Evolutionary conservation across 148 eudicot genomes (phyloP).

Genomic region (Spergularia bocconei): DNA sequence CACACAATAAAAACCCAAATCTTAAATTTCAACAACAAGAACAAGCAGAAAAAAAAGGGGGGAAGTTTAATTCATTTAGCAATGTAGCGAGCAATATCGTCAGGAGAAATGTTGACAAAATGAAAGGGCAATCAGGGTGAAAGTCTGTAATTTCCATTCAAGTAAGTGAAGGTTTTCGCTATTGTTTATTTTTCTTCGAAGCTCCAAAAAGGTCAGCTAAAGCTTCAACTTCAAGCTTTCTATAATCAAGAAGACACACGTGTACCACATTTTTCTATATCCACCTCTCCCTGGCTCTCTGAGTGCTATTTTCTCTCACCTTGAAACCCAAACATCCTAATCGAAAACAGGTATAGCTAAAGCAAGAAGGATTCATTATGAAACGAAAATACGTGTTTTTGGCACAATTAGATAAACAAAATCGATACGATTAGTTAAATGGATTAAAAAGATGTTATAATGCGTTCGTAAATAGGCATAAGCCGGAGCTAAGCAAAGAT

Average conservation of each 20-base stretch:
- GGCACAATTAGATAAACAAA: too few species aligned
- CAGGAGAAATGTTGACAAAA: slow-evolving; percentile 80
- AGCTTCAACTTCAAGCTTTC: slow-evolving; percentile 88
- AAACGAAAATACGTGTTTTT: too few species aligned
- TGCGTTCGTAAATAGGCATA: too few species aligned
- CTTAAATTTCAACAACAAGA: neutral
- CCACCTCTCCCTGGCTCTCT: too few species aligned
- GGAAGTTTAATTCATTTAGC: slow-evolving; percentile 66
- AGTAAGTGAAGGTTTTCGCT: slow-evolving; percentile 22
- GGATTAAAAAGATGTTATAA: too few species aligned
- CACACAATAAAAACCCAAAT: neutral
- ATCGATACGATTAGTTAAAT: too few species aligned
- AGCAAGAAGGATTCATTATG: too few species aligned
- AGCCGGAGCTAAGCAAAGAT: too few species aligned
- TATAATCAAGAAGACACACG: slow-evolving; percentile 87
- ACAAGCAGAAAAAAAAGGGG: neutral
- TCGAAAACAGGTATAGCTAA: too few species aligned
- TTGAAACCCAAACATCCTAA: too few species aligned
- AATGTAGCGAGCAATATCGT: slow-evolving; percentile 63
- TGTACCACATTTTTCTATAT: slow-evolving; percentile 61
- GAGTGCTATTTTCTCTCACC: too few species aligned
- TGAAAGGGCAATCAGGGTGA: slow-evolving; percentile 87
- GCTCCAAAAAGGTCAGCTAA: slow-evolving; percentile 75
- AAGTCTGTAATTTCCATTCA: slow-evolving; percentile 69
- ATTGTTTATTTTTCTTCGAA: slow-evolving; percentile 10